A percentile compares a stretch with the other conserved stretches of the same genome.
These are phyloP conservation scores for Solanum microdontum DNA, from an alignment of 257 asterid genomes.

Conservation along the genomic window DNA sequence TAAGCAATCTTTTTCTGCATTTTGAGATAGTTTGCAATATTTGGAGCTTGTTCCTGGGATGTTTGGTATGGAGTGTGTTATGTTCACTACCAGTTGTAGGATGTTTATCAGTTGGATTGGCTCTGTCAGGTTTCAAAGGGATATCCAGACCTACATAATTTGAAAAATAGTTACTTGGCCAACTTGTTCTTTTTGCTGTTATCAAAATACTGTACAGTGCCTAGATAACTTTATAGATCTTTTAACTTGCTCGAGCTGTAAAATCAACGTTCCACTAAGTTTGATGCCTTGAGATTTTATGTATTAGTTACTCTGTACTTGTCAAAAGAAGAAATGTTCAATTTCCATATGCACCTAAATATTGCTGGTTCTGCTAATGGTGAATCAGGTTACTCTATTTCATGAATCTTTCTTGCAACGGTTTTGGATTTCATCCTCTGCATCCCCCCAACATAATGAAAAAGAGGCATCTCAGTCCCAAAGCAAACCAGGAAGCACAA, in stretches of 20 bases:
- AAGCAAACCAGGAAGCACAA: slow-evolving; percentile 14
- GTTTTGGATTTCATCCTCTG: slow-evolving; percentile 51
- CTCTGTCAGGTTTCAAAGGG: neutral
- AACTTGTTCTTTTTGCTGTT: neutral
- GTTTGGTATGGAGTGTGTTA: neutral
- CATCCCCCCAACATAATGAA: slow-evolving; percentile 36
- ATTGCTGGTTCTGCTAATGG: slow-evolving; percentile 18
- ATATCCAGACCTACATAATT: neutral
- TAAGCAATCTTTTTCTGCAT: neutral
- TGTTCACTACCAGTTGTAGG: neutral
- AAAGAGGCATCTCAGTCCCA: slow-evolving; percentile 34
- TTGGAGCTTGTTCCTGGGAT: neutral
- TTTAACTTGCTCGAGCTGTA: neutral
- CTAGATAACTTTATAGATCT: neutral
- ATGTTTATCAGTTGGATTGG: neutral
- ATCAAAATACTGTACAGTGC: neutral
- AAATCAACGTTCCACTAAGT: neutral
- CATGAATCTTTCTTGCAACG: slow-evolving; percentile 28
- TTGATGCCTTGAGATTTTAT: neutral
- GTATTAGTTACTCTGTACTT: neutral
- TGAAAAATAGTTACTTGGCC: neutral
- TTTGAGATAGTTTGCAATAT: neutral
- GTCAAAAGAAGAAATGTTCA: neutral
- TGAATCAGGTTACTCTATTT: slow-evolving; percentile 21
- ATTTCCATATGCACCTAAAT: neutral